phyloP scores from a whole-genome alignment of 441 rosid genomes.

The Bruguiera hainesii region DNA sequence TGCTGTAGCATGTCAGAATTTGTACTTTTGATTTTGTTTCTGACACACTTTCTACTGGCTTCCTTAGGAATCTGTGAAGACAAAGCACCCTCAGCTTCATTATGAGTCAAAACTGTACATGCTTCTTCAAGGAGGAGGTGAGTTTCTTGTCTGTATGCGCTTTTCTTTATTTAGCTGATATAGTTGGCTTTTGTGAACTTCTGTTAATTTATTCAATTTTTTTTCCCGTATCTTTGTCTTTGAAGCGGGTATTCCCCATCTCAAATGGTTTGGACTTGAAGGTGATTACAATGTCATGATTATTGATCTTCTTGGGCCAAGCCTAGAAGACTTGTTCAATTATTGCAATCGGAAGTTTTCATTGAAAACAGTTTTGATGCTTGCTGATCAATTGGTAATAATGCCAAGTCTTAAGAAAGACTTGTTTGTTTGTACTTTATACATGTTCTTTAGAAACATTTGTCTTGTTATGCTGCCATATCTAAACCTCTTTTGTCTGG shows the following conservation, averaged over 20 bases:
- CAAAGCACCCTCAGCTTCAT: constrained; percentile 92
- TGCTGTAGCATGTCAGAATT: not conserved
- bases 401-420: constrained; percentile 4
- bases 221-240: constrained; percentile 11
- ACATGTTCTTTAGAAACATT: not conserved
- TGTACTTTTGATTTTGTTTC: not conserved
- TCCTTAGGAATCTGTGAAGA: constrained; percentile 73
- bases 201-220: not conserved
- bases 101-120: constrained; percentile 91
- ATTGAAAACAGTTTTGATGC: constrained; percentile 93
- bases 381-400: constrained; percentile 93
- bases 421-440: constrained; percentile 1
- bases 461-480: not conserved
- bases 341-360: constrained; percentile 84
- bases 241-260: constrained; percentile 89
- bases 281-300: constrained; percentile 90
- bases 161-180: not conserved
- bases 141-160: constrained; percentile 20
- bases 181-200: not conserved
- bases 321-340: constrained; percentile 90
- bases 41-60: constrained; percentile 8
- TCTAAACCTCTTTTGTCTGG: not conserved
- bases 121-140: constrained; percentile 98
- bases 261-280: constrained; percentile 93
- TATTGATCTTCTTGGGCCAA: constrained; percentile 94